Conservation (phyloP, 345 rosid species). For the Acer campestre region DNA sequence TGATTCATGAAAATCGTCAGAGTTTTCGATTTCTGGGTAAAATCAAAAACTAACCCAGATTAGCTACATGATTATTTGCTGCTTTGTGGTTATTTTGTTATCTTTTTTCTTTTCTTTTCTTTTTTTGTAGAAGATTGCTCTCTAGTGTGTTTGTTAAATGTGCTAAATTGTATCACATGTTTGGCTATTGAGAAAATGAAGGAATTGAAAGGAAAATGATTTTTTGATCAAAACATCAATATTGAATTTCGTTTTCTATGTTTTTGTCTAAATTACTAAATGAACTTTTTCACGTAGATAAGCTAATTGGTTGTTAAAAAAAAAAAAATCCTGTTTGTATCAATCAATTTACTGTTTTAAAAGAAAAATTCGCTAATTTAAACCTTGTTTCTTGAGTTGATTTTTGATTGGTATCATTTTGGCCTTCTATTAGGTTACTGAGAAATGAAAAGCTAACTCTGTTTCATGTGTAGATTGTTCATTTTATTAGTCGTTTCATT, state of each 20-base stretch:
- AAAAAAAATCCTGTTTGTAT: background rate
- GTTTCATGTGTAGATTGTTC: background rate
- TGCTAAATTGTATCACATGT: background rate
- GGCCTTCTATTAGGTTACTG: no score
- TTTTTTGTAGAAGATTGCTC: background rate
- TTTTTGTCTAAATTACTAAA: background rate
- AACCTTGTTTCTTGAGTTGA: background rate
- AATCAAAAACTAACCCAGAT: background rate
- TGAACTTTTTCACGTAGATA: background rate
- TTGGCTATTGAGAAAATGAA: slow-evolving; percentile 4
- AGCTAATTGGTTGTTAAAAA: background rate
- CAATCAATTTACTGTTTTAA: background rate
- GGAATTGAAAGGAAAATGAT: background rate
- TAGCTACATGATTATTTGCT: background rate
- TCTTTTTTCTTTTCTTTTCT: no score
- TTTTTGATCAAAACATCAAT: background rate
- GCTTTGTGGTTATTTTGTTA: background rate
- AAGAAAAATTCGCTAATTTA: no score
- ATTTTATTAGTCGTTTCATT: background rate
- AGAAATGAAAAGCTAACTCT: background rate
- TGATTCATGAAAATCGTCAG: background rate
- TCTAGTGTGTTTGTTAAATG: background rate
- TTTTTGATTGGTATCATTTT: background rate
- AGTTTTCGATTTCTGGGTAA: background rate
- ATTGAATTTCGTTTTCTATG: background rate